These are phyloP conservation scores for Alternaria alternata DNA, from an alignment of 2,329 filamentous ascomycete genomes.

Conservation along the genomic window DNA sequence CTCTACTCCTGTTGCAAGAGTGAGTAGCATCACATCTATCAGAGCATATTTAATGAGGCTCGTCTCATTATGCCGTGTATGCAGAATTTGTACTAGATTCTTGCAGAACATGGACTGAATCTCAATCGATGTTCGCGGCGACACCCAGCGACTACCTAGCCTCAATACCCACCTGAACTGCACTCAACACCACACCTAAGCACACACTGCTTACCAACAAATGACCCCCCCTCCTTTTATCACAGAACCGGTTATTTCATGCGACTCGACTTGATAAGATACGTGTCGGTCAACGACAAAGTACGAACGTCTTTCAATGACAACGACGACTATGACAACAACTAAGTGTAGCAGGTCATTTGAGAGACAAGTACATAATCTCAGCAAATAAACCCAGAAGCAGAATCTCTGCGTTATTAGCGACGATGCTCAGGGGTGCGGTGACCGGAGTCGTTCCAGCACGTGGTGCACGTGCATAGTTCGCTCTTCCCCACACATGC, in stretches of 20 bases:
- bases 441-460: conserved; percentile 10
- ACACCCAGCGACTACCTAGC: background rate
- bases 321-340: background rate
- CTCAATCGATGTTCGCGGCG: background rate
- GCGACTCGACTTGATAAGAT: background rate
- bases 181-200: background rate
- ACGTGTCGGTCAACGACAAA: background rate
- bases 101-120: background rate
- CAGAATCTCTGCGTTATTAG: background rate
- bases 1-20: background rate
- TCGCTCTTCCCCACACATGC: conserved; percentile 40
- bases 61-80: background rate
- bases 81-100: background rate
- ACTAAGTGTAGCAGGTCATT: background rate
- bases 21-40: background rate
- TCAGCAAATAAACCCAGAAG: background rate
- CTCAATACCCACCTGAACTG: background rate
- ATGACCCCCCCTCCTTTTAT: background rate
- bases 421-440: conserved; percentile 3
- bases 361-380: background rate
- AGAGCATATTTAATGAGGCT: background rate
- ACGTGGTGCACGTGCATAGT: conserved; percentile 38
- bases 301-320: background rate
- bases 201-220: background rate
- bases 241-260: background rate